Percentiles rank a stretch among this genome's conserved stretches.
Evolutionary conservation across 2,329 filamentous ascomycete genomes (phyloP).

Genomic region (Neobulgaria alba): DNA sequence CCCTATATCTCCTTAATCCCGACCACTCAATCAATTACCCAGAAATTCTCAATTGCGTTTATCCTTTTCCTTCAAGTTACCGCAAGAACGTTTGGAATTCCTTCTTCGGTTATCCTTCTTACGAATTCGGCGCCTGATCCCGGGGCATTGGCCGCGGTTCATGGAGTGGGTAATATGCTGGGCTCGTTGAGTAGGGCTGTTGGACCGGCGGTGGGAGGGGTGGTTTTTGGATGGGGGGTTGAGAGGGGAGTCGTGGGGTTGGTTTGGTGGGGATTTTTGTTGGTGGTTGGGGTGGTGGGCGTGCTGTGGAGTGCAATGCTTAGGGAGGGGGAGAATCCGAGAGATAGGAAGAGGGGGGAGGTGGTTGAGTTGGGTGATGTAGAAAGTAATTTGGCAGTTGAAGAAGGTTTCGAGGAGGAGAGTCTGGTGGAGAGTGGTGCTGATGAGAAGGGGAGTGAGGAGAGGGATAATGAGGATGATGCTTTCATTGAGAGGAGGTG

Average conservation of each 20-base stretch:
- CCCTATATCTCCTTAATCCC: constrained; percentile 60
- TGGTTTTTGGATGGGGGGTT: constrained; percentile 22
- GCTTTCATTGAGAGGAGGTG: neutral
- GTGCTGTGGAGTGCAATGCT: constrained; percentile 19
- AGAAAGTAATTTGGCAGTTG: neutral
- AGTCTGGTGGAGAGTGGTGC: neutral
- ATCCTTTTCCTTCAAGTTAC: constrained; percentile 62
- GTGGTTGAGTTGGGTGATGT: neutral
- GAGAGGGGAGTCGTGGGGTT: constrained; percentile 25
- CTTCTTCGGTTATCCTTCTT: constrained; percentile 49
- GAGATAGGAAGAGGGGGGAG: constrained; percentile 2
- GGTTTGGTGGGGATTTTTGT: constrained; percentile 24
- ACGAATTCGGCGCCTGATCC: constrained; percentile 52
- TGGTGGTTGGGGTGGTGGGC: constrained; percentile 33
- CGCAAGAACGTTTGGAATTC: constrained; percentile 60
- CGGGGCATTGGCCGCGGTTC: constrained; percentile 46
- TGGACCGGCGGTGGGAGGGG: constrained; percentile 41
- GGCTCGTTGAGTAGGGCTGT: constrained; percentile 39
- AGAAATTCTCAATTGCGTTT: constrained; percentile 45
- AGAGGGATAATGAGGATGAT: constrained; percentile 1
- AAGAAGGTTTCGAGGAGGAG: neutral
- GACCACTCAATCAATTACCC: constrained; percentile 31
- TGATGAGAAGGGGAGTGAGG: neutral
- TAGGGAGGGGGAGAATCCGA: constrained; percentile 12
- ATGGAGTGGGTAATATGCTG: constrained; percentile 43